Base-by-base conservation (phyloP, 2,329 filamentous ascomycete genomes). In the Exophiala aquamarina region DNA sequence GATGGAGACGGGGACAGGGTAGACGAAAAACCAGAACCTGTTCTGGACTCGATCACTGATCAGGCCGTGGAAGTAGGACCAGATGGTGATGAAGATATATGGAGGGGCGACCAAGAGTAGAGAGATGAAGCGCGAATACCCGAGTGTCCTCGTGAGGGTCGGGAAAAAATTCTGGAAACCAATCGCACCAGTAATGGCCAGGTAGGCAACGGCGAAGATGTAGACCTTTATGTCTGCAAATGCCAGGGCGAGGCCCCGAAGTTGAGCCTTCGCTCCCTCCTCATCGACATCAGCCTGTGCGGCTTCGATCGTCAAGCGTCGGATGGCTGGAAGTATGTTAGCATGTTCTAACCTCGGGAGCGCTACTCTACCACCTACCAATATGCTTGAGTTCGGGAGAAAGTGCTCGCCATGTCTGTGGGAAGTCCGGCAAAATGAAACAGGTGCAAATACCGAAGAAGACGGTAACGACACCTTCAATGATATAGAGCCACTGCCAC, bases 91-190 rank as follows among this genome's bases (percentile, higher is more conserved):
- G 58, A 80, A 76, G 33, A 78, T 55, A 58, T 79, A 80, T 0
- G 77, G 76, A 1, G 77, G 76, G 0, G 76, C 75, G 13, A 74
- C 73, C 4, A 79, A 69, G 8, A 79, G 64, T 9, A 79, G 60
- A 0, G 77, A 75, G 28, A 77, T 66, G 31, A 71, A 75, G 21
- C 72, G 51, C 54, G 53, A 61, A 56, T 71, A 72, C 17, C 67
- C 65, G 10, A 79, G 65, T 0, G 73, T 75, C 56, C 53, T 61
- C 21, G 68, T 78, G 54, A 74, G 67, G 0, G 76, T 74, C 0
- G 77, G 76, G 63, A 79, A 79, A 66, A 79, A 82, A 63, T 79
- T 77, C 44, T 79, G 75, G 61, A 79, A 77, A 14, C 75, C 76
- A 3, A 69, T 68, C 4, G 74, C 72, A 5, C 72, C 74, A 1